Evolutionary conservation across 371 early-diverging fungal genomes (phyloP).

Genomic region (Rhizopus sp.): DNA sequence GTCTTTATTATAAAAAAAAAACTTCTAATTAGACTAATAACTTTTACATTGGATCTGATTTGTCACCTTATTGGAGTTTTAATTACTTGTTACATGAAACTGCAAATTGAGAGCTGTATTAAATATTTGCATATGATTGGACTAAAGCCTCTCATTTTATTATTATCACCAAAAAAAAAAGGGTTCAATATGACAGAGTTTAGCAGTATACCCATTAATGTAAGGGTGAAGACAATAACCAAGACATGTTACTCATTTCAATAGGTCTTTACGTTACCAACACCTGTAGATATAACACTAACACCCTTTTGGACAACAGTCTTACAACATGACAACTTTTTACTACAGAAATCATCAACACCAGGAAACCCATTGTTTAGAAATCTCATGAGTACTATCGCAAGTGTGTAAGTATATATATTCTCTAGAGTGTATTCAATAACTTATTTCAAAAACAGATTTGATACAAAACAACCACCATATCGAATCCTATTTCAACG

Average conservation of each 20-base stretch:
- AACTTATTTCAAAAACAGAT: slow-evolving; percentile 28
- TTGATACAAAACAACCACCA: slow-evolving; percentile 93
- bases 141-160: too few species aligned
- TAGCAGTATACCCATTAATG: slow-evolving; percentile 2
- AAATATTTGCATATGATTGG: too few species aligned
- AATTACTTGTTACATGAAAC: too few species aligned
- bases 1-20: too few species aligned
- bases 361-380: slow-evolving; percentile 45
- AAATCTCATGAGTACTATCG: slow-evolving; percentile 73
- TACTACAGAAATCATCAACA: slow-evolving; percentile 67
- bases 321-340: slow-evolving; percentile 58
- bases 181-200: not conserved
- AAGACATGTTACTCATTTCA: not conserved
- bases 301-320: slow-evolving; percentile 61
- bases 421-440: not conserved
- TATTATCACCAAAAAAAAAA: not conserved
- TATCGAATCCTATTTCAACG: slow-evolving; percentile 85
- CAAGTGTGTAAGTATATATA: slow-evolving; percentile 62
- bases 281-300: slow-evolving; percentile 30
- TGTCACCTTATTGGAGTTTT: too few species aligned
- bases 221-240: not conserved
- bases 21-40: too few species aligned
- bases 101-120: too few species aligned
- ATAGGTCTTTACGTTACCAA: slow-evolving; percentile 37
- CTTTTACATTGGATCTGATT: too few species aligned